phyloP scores from a whole-genome alignment of 331 rosid species.

The Prunus yedoensis region DNA sequence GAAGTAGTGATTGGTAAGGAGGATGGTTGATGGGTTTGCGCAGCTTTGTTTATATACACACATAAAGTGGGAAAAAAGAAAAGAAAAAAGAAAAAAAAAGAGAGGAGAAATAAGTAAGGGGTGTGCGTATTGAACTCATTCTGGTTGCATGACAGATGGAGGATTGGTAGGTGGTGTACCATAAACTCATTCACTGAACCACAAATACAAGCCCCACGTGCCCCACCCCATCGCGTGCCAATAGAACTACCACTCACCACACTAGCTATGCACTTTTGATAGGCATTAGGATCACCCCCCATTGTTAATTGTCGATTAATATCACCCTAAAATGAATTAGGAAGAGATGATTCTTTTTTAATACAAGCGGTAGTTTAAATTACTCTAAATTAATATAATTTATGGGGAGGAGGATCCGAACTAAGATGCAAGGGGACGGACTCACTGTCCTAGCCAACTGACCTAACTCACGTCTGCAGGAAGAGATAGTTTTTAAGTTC shows the following conservation, averaged over 20 bases:
- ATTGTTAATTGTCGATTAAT: not conserved
- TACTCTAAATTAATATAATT: too few species aligned
- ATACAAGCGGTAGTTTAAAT: too few species aligned
- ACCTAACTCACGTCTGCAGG: rapidly evolving
- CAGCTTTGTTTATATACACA: constrained; percentile 21
- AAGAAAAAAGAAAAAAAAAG: not conserved
- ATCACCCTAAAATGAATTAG: not conserved
- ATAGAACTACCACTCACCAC: not conserved
- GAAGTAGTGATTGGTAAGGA: constrained; percentile 6
- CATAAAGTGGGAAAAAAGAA: not conserved
- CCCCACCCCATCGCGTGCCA: constrained; percentile 20
- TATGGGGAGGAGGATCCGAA: too few species aligned
- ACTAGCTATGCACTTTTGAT: not conserved
- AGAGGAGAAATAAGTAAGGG: not conserved
- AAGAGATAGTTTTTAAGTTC: too few species aligned
- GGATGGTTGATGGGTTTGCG: constrained; percentile 23
- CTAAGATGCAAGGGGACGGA: too few species aligned
- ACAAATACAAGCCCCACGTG: constrained; percentile 17
- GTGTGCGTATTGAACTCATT: constrained; percentile 31
- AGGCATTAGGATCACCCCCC: not conserved
- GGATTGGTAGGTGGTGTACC: constrained; percentile 38
- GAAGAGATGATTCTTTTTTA: not conserved
- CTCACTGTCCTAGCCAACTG: too few species aligned
- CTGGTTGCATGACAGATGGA: constrained; percentile 35
- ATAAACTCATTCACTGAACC: constrained; percentile 36